Evolutionary conservation across 345 rosid species (phyloP).

Genomic region (Leavenworthia alabamica): DNA sequence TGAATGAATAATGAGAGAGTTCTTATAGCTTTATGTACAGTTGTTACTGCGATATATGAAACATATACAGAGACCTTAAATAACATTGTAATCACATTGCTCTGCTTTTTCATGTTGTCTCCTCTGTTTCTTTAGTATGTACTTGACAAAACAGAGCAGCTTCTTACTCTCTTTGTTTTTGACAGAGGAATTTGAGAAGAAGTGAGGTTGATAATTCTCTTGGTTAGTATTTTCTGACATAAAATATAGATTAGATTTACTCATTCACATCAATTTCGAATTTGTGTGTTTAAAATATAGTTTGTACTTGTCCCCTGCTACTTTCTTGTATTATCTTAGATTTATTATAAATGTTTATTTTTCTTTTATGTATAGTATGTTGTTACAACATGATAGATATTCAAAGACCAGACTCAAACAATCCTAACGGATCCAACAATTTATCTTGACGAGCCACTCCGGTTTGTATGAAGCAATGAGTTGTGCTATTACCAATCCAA

Average conservation of each 20-base stretch:
- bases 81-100: background rate
- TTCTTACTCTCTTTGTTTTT: background rate
- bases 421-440: background rate
- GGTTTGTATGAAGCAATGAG: no score
- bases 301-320: no score
- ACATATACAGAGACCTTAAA: background rate
- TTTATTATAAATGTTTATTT: no score
- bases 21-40: conserved; percentile 6
- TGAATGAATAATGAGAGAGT: background rate
- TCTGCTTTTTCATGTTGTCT: background rate
- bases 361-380: no score
- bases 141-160: background rate
- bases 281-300: no score
- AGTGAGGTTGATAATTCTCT: background rate
- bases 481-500: background rate
- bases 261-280: no score
- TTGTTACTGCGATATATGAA: conserved; percentile 1
- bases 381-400: background rate
- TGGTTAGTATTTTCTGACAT: background rate
- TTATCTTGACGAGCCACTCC: no score
- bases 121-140: background rate
- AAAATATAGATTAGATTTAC: no score
- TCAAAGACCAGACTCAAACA: background rate
- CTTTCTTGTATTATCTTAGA: no score
- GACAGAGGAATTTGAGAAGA: background rate